Evolutionary conservation across 441 rosid genomes (phyloP).

Genomic region (Brassica balearica): DNA sequence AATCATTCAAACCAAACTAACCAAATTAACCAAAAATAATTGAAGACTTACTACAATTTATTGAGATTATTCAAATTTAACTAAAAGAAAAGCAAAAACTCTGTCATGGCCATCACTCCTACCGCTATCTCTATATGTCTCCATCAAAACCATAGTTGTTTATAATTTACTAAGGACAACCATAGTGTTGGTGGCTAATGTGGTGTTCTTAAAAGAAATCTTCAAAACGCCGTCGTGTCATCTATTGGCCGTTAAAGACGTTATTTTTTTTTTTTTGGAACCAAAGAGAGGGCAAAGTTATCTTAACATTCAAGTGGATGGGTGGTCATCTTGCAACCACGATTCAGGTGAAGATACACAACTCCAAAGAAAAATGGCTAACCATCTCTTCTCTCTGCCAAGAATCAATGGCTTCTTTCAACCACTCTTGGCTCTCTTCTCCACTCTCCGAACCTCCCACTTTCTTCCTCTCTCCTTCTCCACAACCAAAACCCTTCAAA

Average conservation of each 20-base stretch:
- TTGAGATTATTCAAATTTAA: no score
- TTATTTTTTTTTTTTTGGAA: not conserved
- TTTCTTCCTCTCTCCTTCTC: constrained; percentile 45
- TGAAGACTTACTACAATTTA: no score
- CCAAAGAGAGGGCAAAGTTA: not conserved
- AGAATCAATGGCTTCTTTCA: constrained; percentile 57
- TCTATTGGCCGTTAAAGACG: not conserved
- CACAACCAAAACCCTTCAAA: constrained; percentile 46
- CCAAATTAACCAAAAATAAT: no score
- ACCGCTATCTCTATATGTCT: no score
- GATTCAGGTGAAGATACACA: constrained; percentile 5
- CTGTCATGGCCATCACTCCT: no score
- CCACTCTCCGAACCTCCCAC: constrained; percentile 46
- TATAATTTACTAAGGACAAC: no score
- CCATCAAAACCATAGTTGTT: no score
- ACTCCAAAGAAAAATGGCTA: constrained; percentile 27
- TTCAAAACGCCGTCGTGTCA: not conserved
- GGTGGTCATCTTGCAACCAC: constrained; percentile 38
- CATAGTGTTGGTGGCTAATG: no score
- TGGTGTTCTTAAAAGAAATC: no score
- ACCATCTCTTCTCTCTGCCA: constrained; percentile 22
- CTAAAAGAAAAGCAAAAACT: no score
- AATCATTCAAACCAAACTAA: no score
- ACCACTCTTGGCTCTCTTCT: constrained; percentile 54
- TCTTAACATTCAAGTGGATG: not conserved